phyloP scores from a whole-genome alignment of 169 alveolate genomes.

The Cryptosporidium viatorum region DNA sequence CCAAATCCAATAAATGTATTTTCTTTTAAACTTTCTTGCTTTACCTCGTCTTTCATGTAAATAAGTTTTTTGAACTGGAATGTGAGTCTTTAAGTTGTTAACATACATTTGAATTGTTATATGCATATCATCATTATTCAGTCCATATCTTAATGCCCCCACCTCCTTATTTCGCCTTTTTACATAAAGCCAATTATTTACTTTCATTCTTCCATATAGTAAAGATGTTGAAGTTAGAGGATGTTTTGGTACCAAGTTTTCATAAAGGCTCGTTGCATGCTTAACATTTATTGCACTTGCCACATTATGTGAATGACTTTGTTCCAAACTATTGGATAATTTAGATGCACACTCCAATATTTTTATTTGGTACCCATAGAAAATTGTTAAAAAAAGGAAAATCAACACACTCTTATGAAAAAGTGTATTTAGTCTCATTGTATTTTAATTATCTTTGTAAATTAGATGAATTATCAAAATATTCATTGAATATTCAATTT shows the following conservation, averaged over 20 bases:
- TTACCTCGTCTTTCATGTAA: constrained; percentile 50
- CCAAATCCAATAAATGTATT: constrained; percentile 44
- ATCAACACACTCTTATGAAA: background rate
- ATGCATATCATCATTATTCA: constrained; percentile 73
- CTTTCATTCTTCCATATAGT: constrained; percentile 63
- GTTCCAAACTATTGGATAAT: background rate
- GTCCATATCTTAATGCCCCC: constrained; percentile 64
- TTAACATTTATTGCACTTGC: background rate
- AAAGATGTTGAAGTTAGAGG: constrained; percentile 30
- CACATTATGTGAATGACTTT: background rate
- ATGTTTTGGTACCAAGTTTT: constrained; percentile 59
- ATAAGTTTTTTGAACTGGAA: constrained; percentile 61
- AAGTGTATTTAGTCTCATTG: background rate
- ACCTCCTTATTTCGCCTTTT: constrained; percentile 18
- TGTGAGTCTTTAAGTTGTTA: constrained; percentile 43
- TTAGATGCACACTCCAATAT: background rate
- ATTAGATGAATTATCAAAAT: background rate
- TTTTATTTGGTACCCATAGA: constrained; percentile 1
- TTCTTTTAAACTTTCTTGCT: constrained; percentile 56
- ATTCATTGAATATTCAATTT: background rate
- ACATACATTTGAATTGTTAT: constrained; percentile 42
- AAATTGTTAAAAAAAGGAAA: background rate
- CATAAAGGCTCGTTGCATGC: constrained; percentile 28
- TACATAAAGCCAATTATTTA: constrained; percentile 33
- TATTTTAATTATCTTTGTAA: background rate